phyloP scores from a whole-genome alignment of 108 stramenopile genomes.

The Cyclotella baltica region DNA sequence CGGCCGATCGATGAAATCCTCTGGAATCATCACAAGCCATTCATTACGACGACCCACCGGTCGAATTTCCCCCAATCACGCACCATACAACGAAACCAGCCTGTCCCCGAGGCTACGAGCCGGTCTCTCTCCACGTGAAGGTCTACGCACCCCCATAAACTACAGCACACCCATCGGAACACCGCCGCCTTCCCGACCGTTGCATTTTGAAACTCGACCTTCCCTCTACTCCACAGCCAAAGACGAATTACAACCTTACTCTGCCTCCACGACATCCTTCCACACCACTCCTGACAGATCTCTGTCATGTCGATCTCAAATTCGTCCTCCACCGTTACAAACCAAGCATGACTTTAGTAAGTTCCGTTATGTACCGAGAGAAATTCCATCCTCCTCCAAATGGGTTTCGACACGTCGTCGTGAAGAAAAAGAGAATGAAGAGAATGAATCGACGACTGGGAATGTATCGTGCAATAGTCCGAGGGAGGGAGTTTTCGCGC shows the following conservation, averaged over 20 bases:
- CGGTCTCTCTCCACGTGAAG: too few relatives aligned
- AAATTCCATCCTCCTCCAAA: not conserved
- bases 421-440: not conserved
- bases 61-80: not conserved
- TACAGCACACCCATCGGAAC: too few relatives aligned
- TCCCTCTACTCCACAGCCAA: too few relatives aligned
- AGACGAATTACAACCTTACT: not conserved
- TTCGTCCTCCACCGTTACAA: not conserved
- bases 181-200: too few relatives aligned
- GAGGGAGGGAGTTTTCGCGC: not conserved
- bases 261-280: not conserved
- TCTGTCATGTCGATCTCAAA: not conserved
- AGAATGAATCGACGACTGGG: not conserved
- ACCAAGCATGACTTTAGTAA: not conserved
- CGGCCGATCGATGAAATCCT: not conserved
- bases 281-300: not conserved
- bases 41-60: not conserved
- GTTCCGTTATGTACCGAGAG: not conserved
- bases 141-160: too few relatives aligned
- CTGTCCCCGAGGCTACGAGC: too few relatives aligned
- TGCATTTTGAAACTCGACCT: too few relatives aligned
- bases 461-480: not conserved
- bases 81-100: not conserved
- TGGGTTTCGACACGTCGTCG: not conserved
- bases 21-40: not conserved